Evolutionary conservation across 1,284 basidiomycete species (phyloP).

Genomic region (Sutorius eximius): DNA sequence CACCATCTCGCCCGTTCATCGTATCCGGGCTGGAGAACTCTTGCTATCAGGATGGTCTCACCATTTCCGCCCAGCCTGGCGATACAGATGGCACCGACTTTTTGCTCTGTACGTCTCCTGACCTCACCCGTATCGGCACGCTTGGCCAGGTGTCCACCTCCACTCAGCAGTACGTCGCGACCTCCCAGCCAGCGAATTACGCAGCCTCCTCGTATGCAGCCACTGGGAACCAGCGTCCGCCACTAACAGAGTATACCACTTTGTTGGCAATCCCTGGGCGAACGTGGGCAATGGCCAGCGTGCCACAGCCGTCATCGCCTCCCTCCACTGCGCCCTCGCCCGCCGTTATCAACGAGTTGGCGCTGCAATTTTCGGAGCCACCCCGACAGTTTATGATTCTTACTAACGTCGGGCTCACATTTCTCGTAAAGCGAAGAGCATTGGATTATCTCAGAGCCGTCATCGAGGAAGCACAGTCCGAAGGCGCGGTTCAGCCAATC

Average conservation of each 20-base stretch:
- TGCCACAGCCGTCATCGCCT: slow-evolving; percentile 40
- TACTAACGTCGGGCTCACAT: slow-evolving; percentile 82
- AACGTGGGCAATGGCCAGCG: slow-evolving; percentile 78
- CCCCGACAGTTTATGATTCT: slow-evolving; percentile 83
- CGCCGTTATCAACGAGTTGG: slow-evolving; percentile 73
- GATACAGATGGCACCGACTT: slow-evolving; percentile 75
- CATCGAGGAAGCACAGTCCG: slow-evolving; percentile 68
- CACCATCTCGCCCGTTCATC: slow-evolving; percentile 54
- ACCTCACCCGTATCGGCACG: slow-evolving; percentile 66
- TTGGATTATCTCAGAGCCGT: slow-evolving; percentile 79
- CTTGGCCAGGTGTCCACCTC: slow-evolving; percentile 58
- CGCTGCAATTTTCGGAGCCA: slow-evolving; percentile 72
- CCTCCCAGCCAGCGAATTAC: slow-evolving; percentile 38
- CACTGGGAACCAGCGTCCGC: slow-evolving; percentile 52
- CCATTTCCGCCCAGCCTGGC: slow-evolving; percentile 66
- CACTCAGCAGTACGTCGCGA: slow-evolving; percentile 41
- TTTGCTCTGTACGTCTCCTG: slow-evolving; percentile 74
- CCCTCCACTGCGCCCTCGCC: slow-evolving; percentile 46
- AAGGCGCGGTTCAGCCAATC: slow-evolving; percentile 66
- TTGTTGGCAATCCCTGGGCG: slow-evolving; percentile 75
- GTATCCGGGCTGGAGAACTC: slow-evolving; percentile 56
- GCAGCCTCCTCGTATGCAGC: slow-evolving; percentile 40
- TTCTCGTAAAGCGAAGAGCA: slow-evolving; percentile 81
- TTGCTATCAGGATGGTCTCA: slow-evolving; percentile 64
- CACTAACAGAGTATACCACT: slow-evolving; percentile 74